Evolutionary conservation across 2,329 filamentous ascomycete species (phyloP), one percentile per base, ranked within the genome.

Genomic region (Juglanconis juglandina): DNA sequence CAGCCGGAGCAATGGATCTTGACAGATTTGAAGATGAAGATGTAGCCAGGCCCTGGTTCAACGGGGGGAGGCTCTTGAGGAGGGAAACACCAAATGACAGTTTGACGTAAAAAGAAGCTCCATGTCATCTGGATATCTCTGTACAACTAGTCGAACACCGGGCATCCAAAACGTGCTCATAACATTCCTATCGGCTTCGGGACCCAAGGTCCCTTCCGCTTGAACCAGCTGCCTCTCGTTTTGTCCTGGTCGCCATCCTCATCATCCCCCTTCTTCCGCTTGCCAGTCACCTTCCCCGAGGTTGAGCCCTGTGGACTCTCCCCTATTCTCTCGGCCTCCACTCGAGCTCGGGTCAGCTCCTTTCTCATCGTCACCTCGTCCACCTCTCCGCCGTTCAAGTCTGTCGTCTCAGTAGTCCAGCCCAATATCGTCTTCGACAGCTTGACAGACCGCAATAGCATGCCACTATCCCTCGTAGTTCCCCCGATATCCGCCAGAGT

Each of bases 151-250:
- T 46, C n/a, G 13, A 17, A 13, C 37, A 39, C 3, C 7, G 7
- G 37, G 42, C n/a, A 34, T 11, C 11, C 17, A 42, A 34, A 56
- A 39, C 37, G 24, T 10, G 5, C 32, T 74, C 67, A 86, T 8
- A 81, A 76, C 56, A 81, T 73, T 5, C 84, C 84, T 65, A 87
- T 86, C 0, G 84, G 84, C 66, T 81, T 84, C 9, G 83, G 77
- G 60, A 77, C 79, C 84, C 84, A 87, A 2, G 73, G 68, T 7
- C 81, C 82, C 53, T 80, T 71, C 64, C 80, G 82, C 59, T 74
- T 72, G 30, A 74, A 73, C 84, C 84, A 87, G 32, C 75, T 47
- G 10, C 55, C 55, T 46, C 55, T 57, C 37, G 42, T 42, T 30
- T 32, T 14, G 10, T n/a, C 35, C 47, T 44, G 17, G 9, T 33